Evolutionary conservation across 495 filamentous ascomycete species (phyloP).

Genomic region (Evernia prunastri): DNA sequence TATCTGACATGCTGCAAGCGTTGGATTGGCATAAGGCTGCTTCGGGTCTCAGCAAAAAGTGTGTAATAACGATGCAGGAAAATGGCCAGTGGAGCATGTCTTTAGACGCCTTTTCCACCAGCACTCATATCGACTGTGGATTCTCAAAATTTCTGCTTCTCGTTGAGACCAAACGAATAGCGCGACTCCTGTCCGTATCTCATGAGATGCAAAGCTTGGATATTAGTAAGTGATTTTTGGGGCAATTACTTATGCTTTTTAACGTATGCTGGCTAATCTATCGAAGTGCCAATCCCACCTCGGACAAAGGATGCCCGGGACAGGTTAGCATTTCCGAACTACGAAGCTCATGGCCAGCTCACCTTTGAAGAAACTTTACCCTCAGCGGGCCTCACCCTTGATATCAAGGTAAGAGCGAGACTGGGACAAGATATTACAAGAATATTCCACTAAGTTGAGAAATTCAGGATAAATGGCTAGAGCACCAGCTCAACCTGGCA

Average conservation of each 20-base stretch:
- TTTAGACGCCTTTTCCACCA: slow-evolving; percentile 16
- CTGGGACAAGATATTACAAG: neutral
- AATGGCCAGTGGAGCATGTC: slow-evolving; percentile 20
- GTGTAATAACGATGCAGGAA: slow-evolving; percentile 11
- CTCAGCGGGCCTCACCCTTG: neutral
- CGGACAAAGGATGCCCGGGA: slow-evolving; percentile 23
- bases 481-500: slow-evolving; percentile 6
- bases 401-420: slow-evolving; percentile 1
- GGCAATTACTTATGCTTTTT: neutral
- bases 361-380: slow-evolving; percentile 39
- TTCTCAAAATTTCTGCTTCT: slow-evolving; percentile 17
- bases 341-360: slow-evolving; percentile 36
- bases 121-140: slow-evolving; percentile 4
- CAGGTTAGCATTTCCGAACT: slow-evolving; percentile 40
- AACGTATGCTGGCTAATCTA: neutral
- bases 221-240: neutral
- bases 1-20: slow-evolving; percentile 25
- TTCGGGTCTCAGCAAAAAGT: neutral
- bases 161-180: slow-evolving; percentile 21
- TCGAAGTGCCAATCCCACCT: slow-evolving; percentile 13
- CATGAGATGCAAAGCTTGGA: slow-evolving; percentile 1
- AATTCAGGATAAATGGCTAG: slow-evolving; percentile 14
- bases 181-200: slow-evolving; percentile 10
- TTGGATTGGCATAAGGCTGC: slow-evolving; percentile 20
- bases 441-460: neutral